Evolutionary conservation across 371 early-diverging fungal species (phyloP).

Genomic region (Apophysomyces ossiformis): DNA sequence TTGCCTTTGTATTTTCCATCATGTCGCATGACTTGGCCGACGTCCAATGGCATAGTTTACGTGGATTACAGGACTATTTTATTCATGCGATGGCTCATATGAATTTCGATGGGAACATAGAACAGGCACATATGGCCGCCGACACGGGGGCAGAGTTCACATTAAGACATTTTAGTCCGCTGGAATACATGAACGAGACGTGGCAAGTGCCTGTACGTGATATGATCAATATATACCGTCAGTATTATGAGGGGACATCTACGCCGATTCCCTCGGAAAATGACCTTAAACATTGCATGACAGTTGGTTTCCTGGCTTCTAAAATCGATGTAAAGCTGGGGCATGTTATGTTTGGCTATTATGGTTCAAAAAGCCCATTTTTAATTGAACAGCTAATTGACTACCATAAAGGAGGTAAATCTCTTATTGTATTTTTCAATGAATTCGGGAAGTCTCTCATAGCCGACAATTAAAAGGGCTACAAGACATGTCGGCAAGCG

Average conservation of each 20-base stretch:
- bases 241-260: constrained; percentile 23
- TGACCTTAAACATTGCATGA: constrained; percentile 63
- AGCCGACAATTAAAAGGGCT: constrained; percentile 43
- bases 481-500: constrained; percentile 67
- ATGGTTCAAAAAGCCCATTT: constrained; percentile 66
- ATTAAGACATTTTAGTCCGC: constrained; percentile 50
- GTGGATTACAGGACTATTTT: constrained; percentile 71
- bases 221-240: constrained; percentile 70
- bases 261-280: constrained; percentile 32
- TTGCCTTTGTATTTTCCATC: constrained; percentile 80
- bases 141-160: constrained; percentile 87
- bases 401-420: constrained; percentile 75
- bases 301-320: constrained; percentile 65
- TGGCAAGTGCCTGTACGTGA: constrained; percentile 85
- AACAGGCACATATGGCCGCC: constrained; percentile 71
- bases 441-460: no score
- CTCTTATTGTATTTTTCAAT: no score
- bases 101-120: constrained; percentile 64
- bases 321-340: constrained; percentile 62
- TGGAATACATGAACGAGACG: constrained; percentile 51
- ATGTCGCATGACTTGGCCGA: constrained; percentile 87
- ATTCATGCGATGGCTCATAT: constrained; percentile 68
- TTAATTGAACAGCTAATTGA: constrained; percentile 70
- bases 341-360: constrained; percentile 47
- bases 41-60: constrained; percentile 83